Evolutionary conservation across 352 stramenopile species (phyloP).

Genomic region (Phytophthora fragariaefolia): DNA sequence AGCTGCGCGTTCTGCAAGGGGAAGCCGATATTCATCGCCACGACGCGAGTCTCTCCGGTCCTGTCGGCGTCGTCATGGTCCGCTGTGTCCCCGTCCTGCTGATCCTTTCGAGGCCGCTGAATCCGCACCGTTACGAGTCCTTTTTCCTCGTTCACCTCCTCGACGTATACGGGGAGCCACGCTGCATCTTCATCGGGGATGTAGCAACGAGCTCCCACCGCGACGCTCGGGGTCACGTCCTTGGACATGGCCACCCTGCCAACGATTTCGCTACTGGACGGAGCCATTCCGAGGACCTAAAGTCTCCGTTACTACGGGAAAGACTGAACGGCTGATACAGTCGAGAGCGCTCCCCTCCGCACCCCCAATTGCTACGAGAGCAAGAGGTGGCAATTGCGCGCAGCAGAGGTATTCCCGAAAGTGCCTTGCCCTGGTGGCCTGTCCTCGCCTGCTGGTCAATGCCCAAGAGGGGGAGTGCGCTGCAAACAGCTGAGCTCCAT

Average conservation of each 20-base stretch:
- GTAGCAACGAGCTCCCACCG: constrained; percentile 75
- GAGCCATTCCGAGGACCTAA: constrained; percentile 18
- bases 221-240: constrained; percentile 41
- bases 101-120: constrained; percentile 35
- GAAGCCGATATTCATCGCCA: constrained; percentile 53
- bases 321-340: constrained; percentile 13
- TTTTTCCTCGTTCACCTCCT: constrained; percentile 59
- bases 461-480: constrained; percentile 40
- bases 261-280: constrained; percentile 28
- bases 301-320: constrained; percentile 15
- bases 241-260: constrained; percentile 16
- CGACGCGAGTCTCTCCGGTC: constrained; percentile 32
- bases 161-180: constrained; percentile 79
- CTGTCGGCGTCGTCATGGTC: constrained; percentile 33
- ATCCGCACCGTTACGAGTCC: constrained; percentile 52
- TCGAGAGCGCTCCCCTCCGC: constrained; percentile 8
- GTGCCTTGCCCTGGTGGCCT: constrained; percentile 19
- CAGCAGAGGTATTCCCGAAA: constrained; percentile 13
- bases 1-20: constrained; percentile 70
- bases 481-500: constrained; percentile 43
- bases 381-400: constrained; percentile 12
- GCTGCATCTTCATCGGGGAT: constrained; percentile 67
- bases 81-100: constrained; percentile 33
- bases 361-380: not conserved
- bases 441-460: constrained; percentile 34